phyloP scores from a whole-genome alignment of 2,329 filamentous ascomycete species.

The Ploettnerulaceae sp. region DNA sequence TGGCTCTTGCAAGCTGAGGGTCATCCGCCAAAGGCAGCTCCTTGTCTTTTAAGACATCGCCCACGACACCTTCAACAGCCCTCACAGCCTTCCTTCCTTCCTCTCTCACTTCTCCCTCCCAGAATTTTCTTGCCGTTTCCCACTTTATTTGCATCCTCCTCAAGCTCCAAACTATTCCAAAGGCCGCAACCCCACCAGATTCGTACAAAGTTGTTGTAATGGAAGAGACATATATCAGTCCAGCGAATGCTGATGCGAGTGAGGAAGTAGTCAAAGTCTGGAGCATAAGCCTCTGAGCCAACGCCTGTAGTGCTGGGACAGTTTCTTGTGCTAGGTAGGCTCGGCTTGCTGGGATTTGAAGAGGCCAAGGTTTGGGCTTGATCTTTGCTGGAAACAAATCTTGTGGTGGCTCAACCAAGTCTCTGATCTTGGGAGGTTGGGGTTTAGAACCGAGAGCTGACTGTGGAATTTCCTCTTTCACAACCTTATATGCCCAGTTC shows the following conservation, averaged over 20 bases:
- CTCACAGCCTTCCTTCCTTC: conserved; percentile 60
- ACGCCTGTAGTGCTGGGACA: conserved; percentile 64
- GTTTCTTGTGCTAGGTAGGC: conserved; percentile 60
- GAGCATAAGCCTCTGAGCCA: conserved; percentile 69
- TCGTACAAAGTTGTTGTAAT: conserved; percentile 53
- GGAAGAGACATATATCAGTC: conserved; percentile 52
- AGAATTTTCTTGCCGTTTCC: conserved; percentile 55
- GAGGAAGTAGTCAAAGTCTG: conserved; percentile 67
- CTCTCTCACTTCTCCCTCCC: conserved; percentile 63
- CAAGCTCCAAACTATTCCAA: conserved; percentile 56
- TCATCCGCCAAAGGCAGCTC: conserved; percentile 14
- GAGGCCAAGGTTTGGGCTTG: conserved; percentile 54
- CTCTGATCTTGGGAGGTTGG: conserved; percentile 16
- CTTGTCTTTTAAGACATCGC: conserved; percentile 39
- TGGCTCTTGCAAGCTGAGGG: conserved; percentile 24
- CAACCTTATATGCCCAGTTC: conserved; percentile 29
- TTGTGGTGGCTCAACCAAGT: conserved; percentile 19
- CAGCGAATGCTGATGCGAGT: conserved; percentile 50
- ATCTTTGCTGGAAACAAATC: conserved; percentile 17
- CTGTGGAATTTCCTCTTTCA: conserved; percentile 4
- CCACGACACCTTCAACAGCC: conserved; percentile 50
- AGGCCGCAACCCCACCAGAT: conserved; percentile 55
- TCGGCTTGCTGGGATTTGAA: conserved; percentile 68
- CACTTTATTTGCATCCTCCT: conserved; percentile 57
- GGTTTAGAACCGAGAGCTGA: conserved; percentile 16